Evolutionary conservation across 2,329 filamentous ascomycete species (phyloP), one percentile per base, ranked within the genome.

Genomic region (Aureobasidium subglaciale): DNA sequence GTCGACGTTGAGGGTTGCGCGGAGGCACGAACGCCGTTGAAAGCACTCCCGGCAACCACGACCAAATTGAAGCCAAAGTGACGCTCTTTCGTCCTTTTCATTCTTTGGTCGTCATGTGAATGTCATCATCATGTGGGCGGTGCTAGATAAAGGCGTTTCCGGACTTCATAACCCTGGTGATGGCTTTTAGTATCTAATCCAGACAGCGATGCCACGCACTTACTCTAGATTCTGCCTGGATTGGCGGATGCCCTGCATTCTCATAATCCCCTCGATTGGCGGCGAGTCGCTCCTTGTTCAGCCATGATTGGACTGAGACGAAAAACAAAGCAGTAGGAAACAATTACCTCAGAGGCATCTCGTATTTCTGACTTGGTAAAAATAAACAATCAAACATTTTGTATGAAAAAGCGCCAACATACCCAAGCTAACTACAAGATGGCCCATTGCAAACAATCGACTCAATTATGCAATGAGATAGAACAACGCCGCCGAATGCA

Each of bases 401-500:
- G 24, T 41, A 27, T 52, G 25, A 18, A 41, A 27, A 20, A 40
- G 24, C 46, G 34, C 34, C 46, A 32, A 29, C 46, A 13, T 37
- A 29, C 46, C 46, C 46, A 50, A 29, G 46, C 46, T 37, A 37
- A 29, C 22, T 50, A 38, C 37, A 38, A 50, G 22, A 32, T 38
- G 24, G 18, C 16, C 20, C 20, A 18, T 30, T n/a, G 5, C 15
- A 40, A 50, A 22, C 24, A 52, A 40, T 27, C 22, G n/a, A 50
- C 34, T 20, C 35, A 22, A 53, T 30, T 11, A 53, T 32, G 32
- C 35, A 40, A 40, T 8, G 10, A 54, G 10, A 43, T 42, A 29
- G 27, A 43, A 35, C n/a, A 43, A 54, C 50, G 50, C 50, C 50
- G 18, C 29, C 37, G 22, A 18, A 54, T 54, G 50, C 50, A 54